Percentiles rank a stretch among this genome's conserved stretches.
Conservation (phyloP, 1,139 yeast genomes). For the Saccharomyces hybrid region DNA sequence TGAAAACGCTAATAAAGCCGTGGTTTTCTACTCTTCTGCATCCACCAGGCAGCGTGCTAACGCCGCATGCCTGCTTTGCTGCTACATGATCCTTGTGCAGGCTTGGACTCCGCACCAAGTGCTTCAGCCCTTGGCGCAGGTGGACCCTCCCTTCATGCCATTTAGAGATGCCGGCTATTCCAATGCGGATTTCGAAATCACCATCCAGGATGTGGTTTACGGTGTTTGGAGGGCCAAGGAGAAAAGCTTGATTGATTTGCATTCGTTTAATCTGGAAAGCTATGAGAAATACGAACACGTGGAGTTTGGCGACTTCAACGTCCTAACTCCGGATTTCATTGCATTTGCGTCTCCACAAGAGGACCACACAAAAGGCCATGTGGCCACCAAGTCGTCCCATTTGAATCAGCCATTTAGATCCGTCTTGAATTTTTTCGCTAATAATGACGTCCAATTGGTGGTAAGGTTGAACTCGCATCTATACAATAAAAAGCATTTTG, state of each 20-base stretch:
- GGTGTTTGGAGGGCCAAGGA: constrained; percentile 98
- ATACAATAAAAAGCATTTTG: constrained; percentile 78
- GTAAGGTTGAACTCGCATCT: constrained; percentile 87
- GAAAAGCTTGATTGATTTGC: constrained; percentile 76
- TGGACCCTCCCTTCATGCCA: constrained; percentile 88
- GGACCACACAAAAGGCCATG: constrained; percentile 38
- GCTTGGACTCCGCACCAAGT: constrained; percentile 99
- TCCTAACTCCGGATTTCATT: constrained; percentile 83
- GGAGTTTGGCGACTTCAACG: constrained; percentile 94
- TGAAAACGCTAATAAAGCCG: constrained; percentile 76
- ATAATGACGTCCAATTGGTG: constrained; percentile 73
- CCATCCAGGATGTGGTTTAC: constrained; percentile 90
- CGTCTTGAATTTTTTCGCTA: constrained; percentile 67
- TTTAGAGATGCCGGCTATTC: constrained; percentile 97
- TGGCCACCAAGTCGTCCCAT: constrained; percentile 24
- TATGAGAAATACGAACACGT: constrained; percentile 92
- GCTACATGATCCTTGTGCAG: constrained; percentile 91
- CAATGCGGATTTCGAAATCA: constrained; percentile 84
- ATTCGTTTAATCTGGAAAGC: constrained; percentile 80
- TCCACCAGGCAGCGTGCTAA: constrained; percentile 79
- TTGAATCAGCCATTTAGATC: constrained; percentile 69
- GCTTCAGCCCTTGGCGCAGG: constrained; percentile 85
- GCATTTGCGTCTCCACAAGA: constrained; percentile 98
- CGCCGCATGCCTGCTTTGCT: constrained; percentile 88
- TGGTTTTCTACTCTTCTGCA: constrained; percentile 79